Evolutionary conservation across 2,329 filamentous ascomycete species (phyloP), one percentile per base, ranked within the genome.

Genomic region (Thielaviopsis punctulata): DNA sequence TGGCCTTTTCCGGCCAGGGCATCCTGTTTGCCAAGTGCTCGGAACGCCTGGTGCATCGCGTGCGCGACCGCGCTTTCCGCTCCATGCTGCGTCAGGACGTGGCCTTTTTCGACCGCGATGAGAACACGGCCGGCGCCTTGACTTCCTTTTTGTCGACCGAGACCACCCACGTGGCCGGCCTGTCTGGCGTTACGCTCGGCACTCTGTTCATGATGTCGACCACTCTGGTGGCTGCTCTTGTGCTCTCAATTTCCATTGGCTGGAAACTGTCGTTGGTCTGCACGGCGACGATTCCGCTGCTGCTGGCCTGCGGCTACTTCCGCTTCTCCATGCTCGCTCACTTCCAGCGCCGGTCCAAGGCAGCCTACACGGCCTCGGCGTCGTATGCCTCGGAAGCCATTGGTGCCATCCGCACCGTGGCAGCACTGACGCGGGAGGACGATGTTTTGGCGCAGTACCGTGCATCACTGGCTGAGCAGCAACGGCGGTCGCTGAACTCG

Each of bases 311-410:
- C 61, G 85, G 88, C n/a, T 92, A 88, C 69, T 81, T 88, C 66
- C 80, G 88, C 3, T 93, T 95, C 68, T 89, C 79, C 67, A 81
- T 92, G 67, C 74, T 93, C 21, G 80, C 86, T 1, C 76, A 79
- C 57, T 95, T 87, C 69, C 84, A 86, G 67, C 74, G 73, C 36
- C 82, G 85, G 22, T 82, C 87, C 1, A 93, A 92, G 70, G 72
- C 73, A 58, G 82, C 86, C 3, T 89, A 96, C 63, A 76, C 86
- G 62, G 70, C 75, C 53, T 90, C 86, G 54, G 90, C 90, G 7
- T 83, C 82, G 52, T 94, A 84, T 62, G 92, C 92, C 10, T 92
- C 89, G 46, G 92, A 98, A 66, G 89, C 89, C 44, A 94, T 93
- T 27, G 89, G 86, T 2, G 85, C 89, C 6, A 95, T 96, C 58